Evolutionary conservation across 192 early-diverging fungal genomes (phyloP), one percentile per base, ranked within the genome.

Genomic region (Oehlia diaphana): DNA sequence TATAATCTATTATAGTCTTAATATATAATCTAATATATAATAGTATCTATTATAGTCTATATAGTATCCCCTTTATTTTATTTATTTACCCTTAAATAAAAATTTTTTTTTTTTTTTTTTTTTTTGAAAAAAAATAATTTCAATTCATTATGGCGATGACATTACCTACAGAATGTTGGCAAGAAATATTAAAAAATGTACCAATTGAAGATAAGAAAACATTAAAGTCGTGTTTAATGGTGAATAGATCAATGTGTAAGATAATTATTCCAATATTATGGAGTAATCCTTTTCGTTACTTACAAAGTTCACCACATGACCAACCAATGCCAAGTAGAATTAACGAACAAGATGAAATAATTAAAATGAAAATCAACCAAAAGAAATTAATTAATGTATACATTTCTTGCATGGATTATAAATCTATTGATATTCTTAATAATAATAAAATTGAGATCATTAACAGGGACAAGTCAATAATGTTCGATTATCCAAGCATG

Each of bases 151-250:
- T 44, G 42, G 42, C 42, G 9, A 44, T 44, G 42, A 44, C 9
- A 9, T 14, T 53, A 31, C 69, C 69, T 21, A 42, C 28, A 39
- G 69, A 71, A 71, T 35, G 69, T 23, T 71, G 69, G 69, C 33
- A 44, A 42, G 69, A 71, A 23, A 23, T 71, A 21, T 39, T 44
- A 14, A 44, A 44, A 71, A 12, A 71, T 44, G 8, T 71, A 21
- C 26, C n/a, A 28, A 19, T 58, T 58, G 19, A 71, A 9, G 69
- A 71, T 21, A 42, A 42, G 33, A 71, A 44, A 42, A 33, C 69
- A 21, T 23, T 74, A 31, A n/a, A 12, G 49, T 74, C 73, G 31
- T 74, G 44, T 19, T 26, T 74, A 10, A n/a, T 74, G 47, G 73
- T 74, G 16, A 74, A 62, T 33, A 42, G 53, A 33, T 23, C 23